A percentile compares a stretch with the other conserved stretches of the same genome.
Conservation (phyloP, 768 basidiomycete genomes). For the Butyriboletus loyo region DNA sequence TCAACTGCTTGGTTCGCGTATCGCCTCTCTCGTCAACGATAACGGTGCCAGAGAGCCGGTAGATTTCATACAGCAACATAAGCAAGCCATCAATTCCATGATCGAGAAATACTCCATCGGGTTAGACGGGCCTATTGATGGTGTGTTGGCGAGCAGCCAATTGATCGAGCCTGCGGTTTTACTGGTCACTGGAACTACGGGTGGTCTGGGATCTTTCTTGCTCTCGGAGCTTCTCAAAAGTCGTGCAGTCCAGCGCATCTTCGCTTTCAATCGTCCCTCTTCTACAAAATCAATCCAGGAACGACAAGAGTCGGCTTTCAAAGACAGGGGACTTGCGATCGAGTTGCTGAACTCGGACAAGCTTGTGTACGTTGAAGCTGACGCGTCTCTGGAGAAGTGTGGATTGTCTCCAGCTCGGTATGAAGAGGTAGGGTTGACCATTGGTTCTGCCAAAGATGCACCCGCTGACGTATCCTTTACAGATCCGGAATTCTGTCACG, state of each 20-base stretch:
- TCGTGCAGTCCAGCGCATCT: conserved; percentile 25
- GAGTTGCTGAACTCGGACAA: conserved; percentile 30
- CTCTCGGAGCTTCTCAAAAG: conserved; percentile 29
- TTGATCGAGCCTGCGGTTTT: conserved; percentile 23
- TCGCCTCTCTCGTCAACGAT: conserved; percentile 6
- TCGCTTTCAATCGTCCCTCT: conserved; percentile 34
- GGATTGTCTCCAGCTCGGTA: conserved; percentile 28
- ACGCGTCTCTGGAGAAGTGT: conserved; percentile 26
- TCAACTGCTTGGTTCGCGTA: conserved; percentile 29
- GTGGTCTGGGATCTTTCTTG: conserved; percentile 38
- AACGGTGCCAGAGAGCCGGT: not conserved
- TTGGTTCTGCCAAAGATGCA: not conserved
- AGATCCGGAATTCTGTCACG: conserved; percentile 35
- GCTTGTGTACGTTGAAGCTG: conserved; percentile 35
- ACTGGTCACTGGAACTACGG: conserved; percentile 40
- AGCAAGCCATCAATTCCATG: conserved; percentile 34
- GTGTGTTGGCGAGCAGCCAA: conserved; percentile 5
- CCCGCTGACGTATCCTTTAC: not conserved
- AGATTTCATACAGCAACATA: conserved; percentile 8
- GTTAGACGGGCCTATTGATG: conserved; percentile 12
- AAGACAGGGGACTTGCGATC: conserved; percentile 30
- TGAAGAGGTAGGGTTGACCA: conserved; percentile 9
- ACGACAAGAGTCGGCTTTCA: conserved; percentile 30
- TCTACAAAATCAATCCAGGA: conserved; percentile 12
- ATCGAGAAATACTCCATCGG: conserved; percentile 38